Conservation (phyloP, 2,329 filamentous ascomycete genomes). For the Daldinia sp. region DNA sequence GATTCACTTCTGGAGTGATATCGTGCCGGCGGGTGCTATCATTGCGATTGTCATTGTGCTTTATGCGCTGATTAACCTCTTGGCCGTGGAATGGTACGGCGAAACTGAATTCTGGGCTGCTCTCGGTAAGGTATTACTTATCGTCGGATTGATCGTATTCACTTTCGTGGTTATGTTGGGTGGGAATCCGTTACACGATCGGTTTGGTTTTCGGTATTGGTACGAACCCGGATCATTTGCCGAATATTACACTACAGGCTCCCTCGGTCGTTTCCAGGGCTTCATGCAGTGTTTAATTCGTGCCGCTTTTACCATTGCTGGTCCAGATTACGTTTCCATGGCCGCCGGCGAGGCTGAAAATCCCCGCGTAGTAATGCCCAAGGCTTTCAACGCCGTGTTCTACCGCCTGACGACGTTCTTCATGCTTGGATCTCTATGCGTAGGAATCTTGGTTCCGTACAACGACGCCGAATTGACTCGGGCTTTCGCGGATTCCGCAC, state of each 20-base stretch:
- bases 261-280: conserved; percentile 76
- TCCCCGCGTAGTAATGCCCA: conserved; percentile 73
- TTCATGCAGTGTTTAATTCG: conserved; percentile 79
- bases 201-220: conserved; percentile 77
- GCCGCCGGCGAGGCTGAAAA: conserved; percentile 76
- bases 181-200: conserved; percentile 76
- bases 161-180: conserved; percentile 86
- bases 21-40: conserved; percentile 65
- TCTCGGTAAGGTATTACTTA: conserved; percentile 75
- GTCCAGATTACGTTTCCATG: conserved; percentile 67
- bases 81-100: conserved; percentile 78
- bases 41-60: conserved; percentile 67
- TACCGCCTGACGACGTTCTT: conserved; percentile 81
- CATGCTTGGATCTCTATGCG: conserved; percentile 74
- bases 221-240: conserved; percentile 74
- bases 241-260: conserved; percentile 68
- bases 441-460: conserved; percentile 76
- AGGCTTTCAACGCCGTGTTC: conserved; percentile 80
- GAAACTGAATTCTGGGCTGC: conserved; percentile 81
- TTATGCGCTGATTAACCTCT: conserved; percentile 69
- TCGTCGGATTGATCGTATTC: conserved; percentile 75
- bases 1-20: conserved; percentile 69
- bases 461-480: conserved; percentile 68
- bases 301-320: conserved; percentile 71
- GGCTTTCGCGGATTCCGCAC: conserved; percentile 65